Base-by-base conservation (phyloP, 768 basidiomycete genomes). In the Piloderma croceum region DNA sequence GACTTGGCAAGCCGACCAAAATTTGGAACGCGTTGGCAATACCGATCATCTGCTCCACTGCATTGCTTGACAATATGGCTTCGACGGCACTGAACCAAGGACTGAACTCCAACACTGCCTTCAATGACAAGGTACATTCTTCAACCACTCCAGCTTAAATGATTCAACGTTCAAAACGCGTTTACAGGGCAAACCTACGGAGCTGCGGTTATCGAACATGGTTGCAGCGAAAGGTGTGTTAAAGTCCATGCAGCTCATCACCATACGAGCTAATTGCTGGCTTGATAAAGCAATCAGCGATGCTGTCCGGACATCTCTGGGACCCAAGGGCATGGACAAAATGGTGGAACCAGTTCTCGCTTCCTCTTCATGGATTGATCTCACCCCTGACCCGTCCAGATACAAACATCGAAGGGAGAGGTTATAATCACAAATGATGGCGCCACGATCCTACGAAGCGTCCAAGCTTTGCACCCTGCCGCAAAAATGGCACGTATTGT, bases 341-440 rank as follows among this genome's bases (percentile, higher is more conserved):
- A 98, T 98, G 94, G 94, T 88, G 54, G 48, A 35, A 10, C 34
- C 10, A 9, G 34, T 35, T 19, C 10, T 21, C 10, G 9, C 17
- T 13, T 35, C 9, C 15, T 29, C 15, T 29, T 9, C 25, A 13
- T 37, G 7, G 21, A 27, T 39, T 51, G 54, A 52, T 51, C 29
- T 43, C 27, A 27, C 21, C n/a, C 27, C 31, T 23, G 11, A 7
- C 17, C 38, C 12, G 38, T 44, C 24, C 45, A 96, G 94, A 97
- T 97, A 57, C 90, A 92, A 79, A 96, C 92, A 5, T 67, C 89
- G 6, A 90, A 91, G 62, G 93, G 93, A 46, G 94, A 99, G 61
- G 90, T 94, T 13, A 86, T 98, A 53, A 89, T 99, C 51, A 98
- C 96, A 7, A 99, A 99, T 61, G 96, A 99, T 64, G 96, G 96